Percentiles rank a stretch among this genome's conserved stretches.
These are phyloP conservation scores for Alternaria sp. DNA, from an alignment of 2,329 filamentous ascomycete genomes.

Conservation along the genomic window DNA sequence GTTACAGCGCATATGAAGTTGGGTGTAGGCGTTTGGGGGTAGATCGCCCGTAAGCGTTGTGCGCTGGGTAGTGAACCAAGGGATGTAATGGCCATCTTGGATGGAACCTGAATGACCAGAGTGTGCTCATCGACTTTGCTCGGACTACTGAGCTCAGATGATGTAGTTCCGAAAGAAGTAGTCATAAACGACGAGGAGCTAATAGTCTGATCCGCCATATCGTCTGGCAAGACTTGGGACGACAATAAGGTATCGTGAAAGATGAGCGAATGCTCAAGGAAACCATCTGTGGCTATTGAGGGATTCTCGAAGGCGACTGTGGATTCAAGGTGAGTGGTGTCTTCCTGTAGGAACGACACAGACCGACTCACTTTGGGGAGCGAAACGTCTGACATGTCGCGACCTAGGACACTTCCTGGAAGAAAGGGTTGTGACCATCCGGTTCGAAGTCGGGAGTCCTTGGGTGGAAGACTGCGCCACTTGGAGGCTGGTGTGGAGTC, in stretches of 20 bases:
- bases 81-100: conserved; percentile 62
- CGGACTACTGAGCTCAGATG: conserved; percentile 35
- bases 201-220: conserved; percentile 41
- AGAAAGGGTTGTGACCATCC: conserved; percentile 48
- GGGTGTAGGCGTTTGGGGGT: conserved; percentile 81
- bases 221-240: conserved; percentile 59
- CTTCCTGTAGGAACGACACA: conserved; percentile 22
- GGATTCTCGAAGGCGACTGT: conserved; percentile 32
- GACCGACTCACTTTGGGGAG: conserved; percentile 29
- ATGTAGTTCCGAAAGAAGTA: conserved; percentile 48
- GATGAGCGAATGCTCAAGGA: conserved; percentile 80
- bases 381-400: conserved; percentile 19
- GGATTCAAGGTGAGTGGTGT: conserved; percentile 39
- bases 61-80: conserved; percentile 76
- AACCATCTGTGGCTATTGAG: conserved; percentile 51
- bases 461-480: conserved; percentile 41
- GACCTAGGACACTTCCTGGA: conserved; percentile 18
- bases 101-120: conserved; percentile 26
- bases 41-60: conserved; percentile 69
- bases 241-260: conserved; percentile 72
- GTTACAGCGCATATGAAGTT: conserved; percentile 84
- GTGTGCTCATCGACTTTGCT: conserved; percentile 24
- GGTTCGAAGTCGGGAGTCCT: conserved; percentile 31
- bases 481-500: conserved; percentile 29
- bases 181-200: conserved; percentile 49